Base-by-base conservation (phyloP, 2,329 filamentous ascomycete species). In the Paecilomyces dactylethromorphus region DNA sequence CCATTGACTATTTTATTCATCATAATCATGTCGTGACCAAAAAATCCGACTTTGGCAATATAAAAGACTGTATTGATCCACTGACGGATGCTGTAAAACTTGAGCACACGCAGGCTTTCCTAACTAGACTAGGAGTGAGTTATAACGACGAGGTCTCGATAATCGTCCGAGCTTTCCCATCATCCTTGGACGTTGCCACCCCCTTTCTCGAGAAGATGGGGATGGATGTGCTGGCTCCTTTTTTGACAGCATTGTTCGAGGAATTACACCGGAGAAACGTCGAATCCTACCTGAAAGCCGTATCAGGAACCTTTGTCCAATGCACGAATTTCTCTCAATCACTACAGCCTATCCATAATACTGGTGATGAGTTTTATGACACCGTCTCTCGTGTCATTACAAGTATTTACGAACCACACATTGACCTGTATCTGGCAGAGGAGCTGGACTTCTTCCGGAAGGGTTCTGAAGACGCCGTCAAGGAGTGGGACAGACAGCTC, bases 351-450 rank as follows among this genome's bases (percentile, higher is more conserved):
- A 87, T 90, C 56, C 83, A 81, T 31, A 71, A 70, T 26, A 85
- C 84, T 0, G 79, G 81, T 18, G 76, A 84, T 31, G 83, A 84
- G 10, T 87, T 89, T 54, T 74, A 82, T 52, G 82, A 86, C 10
- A 85, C 87, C 64, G 83, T 89, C 13, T 87, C 87, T 66, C 81
- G 84, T 59, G 82, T 91, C 55, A 81, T 92, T 13, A 78, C 87
- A 15, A 84, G 83, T 62, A 86, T 92, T 0, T 97, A 96, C 67
- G 93, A 96, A 71, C 91, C 89, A 45, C 93, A 97, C 70, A 81
- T 97, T n/a, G 92, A 97, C 71, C 78, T 96, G 1, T 99, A 97
- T 71, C 80, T 99, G 15, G 87, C 91, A 62, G 93, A 97, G 70
- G 94, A 99, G 76, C 79, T 97, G 31, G 90, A 93, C 54, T 87